These are phyloP conservation scores for Solanum chmielewskii DNA, from an alignment of 257 asterid genomes.

Conservation along the genomic window DNA sequence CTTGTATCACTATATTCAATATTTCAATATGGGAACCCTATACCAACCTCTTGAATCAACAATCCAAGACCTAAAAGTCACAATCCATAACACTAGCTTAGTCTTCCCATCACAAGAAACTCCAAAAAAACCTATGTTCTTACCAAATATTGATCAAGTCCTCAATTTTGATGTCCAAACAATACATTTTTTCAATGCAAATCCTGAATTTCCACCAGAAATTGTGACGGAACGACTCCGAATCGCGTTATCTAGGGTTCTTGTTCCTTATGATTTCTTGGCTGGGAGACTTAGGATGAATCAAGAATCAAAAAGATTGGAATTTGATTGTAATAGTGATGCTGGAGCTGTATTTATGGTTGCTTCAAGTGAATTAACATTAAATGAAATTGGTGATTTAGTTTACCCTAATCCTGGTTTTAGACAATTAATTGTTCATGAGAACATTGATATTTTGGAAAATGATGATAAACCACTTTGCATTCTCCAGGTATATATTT, in stretches of 20 bases:
- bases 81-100: constrained; percentile 34
- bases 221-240: constrained; percentile 23
- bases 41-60: constrained; percentile 7
- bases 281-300: constrained; percentile 51
- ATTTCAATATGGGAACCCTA: constrained; percentile 43
- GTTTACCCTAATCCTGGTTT: constrained; percentile 74
- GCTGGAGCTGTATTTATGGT: constrained; percentile 46
- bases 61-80: constrained; percentile 50
- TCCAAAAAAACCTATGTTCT: constrained; percentile 22
- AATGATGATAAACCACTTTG: constrained; percentile 51
- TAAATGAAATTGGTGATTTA: constrained; percentile 60
- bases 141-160: constrained; percentile 70
- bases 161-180: constrained; percentile 72
- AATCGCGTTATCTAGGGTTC: constrained; percentile 31
- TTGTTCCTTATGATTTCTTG: constrained; percentile 46
- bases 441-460: constrained; percentile 24
- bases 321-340: constrained; percentile 37
- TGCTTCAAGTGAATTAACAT: constrained; percentile 40
- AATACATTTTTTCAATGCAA: constrained; percentile 53
- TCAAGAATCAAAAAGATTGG: constrained; percentile 32
- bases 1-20: neutral
- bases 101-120: constrained; percentile 29
- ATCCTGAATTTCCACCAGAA: constrained; percentile 41
- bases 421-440: constrained; percentile 43
- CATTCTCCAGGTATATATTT: constrained; percentile 53